phyloP scores from a whole-genome alignment of 345 rosid genomes.

The Arabidopsis thaliana region TAIR10.1 NC_003075.7:16754001-16754500 shows the following conservation, averaged over 20 bases:
- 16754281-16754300: neutral
- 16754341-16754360: neutral
- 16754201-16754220: neutral
- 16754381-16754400: slow-evolving; percentile 17
- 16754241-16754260: neutral
- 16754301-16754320: neutral
- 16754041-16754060: neutral
- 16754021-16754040: neutral
- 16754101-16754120: slow-evolving; percentile 11
- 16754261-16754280: neutral
- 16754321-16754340: slow-evolving; percentile 2
- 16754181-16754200: neutral
- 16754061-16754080: neutral
- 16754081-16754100: slow-evolving; percentile 30
- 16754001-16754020: slow-evolving; percentile 4
- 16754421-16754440: neutral
- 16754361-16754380: slow-evolving; percentile 23
- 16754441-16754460: neutral
- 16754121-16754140: slow-evolving; percentile 1
- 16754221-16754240: neutral
- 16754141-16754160: neutral
- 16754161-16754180: neutral
- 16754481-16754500: neutral
- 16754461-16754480: neutral
- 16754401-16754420: slow-evolving; percentile 18